A percentile compares a stretch with the other conserved stretches of the same genome.
These are phyloP conservation scores for Aegilops speltoides DNA, from an alignment of 176 grass and related monocot genomes.

Conservation along the genomic window DNA sequence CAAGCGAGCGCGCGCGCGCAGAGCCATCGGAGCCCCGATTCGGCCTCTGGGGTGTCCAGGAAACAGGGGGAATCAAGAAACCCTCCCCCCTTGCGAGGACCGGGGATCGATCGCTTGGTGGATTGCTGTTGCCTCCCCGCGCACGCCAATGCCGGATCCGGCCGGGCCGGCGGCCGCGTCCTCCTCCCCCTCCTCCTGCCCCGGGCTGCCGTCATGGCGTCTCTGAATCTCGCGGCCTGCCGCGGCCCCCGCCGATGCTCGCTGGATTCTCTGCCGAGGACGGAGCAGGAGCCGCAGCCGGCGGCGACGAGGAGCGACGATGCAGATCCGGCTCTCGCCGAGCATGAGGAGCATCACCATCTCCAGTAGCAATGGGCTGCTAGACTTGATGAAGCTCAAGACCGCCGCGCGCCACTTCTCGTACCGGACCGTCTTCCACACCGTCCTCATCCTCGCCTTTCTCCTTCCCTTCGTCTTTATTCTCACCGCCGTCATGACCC, in stretches of 20 bases:
- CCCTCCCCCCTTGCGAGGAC: not conserved
- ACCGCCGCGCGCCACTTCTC: slow-evolving; percentile 80
- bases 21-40: not conserved
- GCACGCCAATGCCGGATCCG: slow-evolving; percentile 75
- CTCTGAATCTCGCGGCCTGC: slow-evolving; percentile 23
- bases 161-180: slow-evolving; percentile 29
- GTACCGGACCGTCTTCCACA: slow-evolving; percentile 95
- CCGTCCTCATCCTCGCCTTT: slow-evolving; percentile 88
- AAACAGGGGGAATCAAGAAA: not conserved
- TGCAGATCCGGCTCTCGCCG: slow-evolving; percentile 98
- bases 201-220: slow-evolving; percentile 29
- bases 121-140: not conserved
- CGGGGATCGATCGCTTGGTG: not conserved
- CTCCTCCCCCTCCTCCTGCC: not conserved
- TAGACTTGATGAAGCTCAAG: slow-evolving; percentile 93
- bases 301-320: slow-evolving; percentile 49
- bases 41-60: not conserved
- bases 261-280: not conserved
- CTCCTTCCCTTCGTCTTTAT: slow-evolving; percentile 94
- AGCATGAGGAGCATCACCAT: slow-evolving; percentile 99
- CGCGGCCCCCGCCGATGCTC: slow-evolving; percentile 26
- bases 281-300: not conserved
- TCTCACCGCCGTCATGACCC: slow-evolving; percentile 84
- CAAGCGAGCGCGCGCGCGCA: not conserved
- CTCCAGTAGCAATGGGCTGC: slow-evolving; percentile 82